Evolutionary conservation across 2,329 filamentous ascomycete genomes (phyloP).

Genomic region (Volutella citrinella): DNA sequence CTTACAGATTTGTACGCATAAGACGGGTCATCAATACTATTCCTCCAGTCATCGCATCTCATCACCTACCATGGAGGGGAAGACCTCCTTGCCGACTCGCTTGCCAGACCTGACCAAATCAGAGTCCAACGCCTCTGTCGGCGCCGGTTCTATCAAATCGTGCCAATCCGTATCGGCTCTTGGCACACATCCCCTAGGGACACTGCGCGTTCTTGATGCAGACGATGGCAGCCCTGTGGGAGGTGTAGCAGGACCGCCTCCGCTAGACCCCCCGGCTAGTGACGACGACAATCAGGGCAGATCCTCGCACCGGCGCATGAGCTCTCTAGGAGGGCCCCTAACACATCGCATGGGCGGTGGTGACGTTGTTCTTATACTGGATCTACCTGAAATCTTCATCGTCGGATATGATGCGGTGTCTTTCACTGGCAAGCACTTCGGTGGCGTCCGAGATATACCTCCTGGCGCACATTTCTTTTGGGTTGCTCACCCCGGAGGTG

Average conservation of each 20-base stretch:
- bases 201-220: conserved; percentile 37
- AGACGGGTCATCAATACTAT: too few relatives aligned
- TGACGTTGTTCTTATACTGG: conserved; percentile 52
- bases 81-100: conserved; percentile 13
- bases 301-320: conserved; percentile 5
- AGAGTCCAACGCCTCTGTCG: conserved; percentile 27
- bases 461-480: conserved; percentile 58
- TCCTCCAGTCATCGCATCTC: too few relatives aligned
- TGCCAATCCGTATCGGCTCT: conserved; percentile 36
- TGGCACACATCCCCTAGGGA: conserved; percentile 41
- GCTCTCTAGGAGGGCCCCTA: conserved; percentile 11
- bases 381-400: conserved; percentile 48
- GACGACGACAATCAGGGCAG: conserved; percentile 1
- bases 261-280: conserved; percentile 23
- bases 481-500: conserved; percentile 47
- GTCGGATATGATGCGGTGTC: conserved; percentile 53
- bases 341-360: conserved; percentile 35
- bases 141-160: conserved; percentile 30
- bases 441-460: conserved; percentile 54
- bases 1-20: too few relatives aligned
- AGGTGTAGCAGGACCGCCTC: conserved; percentile 25
- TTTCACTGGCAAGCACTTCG: conserved; percentile 46
- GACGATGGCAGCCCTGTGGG: conserved; percentile 10
- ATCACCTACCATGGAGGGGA: conserved; percentile 21
- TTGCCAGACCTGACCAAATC: conserved; percentile 32